Evolutionary conservation across 2,329 filamentous ascomycete genomes (phyloP), one percentile per base, ranked within the genome.

Genomic region (Verticillium isaacii): DNA sequence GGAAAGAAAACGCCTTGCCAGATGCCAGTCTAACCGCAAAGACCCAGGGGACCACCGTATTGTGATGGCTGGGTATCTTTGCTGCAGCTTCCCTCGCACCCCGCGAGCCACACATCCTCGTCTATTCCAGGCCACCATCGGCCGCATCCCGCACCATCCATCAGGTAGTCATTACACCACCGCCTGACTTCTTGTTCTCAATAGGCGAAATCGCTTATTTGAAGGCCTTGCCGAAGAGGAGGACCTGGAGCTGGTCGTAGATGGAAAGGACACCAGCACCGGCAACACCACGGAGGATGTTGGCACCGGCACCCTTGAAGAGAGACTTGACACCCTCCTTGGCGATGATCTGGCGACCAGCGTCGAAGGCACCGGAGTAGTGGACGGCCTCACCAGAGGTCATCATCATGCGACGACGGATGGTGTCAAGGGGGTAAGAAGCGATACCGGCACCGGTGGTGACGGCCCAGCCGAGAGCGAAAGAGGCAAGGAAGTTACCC

Each of bases 391-490:
- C 85, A 83, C 87, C 86, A 69, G 85, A 89, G 75, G 95, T 99
- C 95, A 99, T 99, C 95, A 99, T 99, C 95, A 99, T 99, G 86
- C 95, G 95, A 89, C 95, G 93, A 89, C 95, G 95, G 87, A 99
- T 93, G 78, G 95, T 99, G 84, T 99, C 95, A 79, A 99, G 93
- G 85, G 95, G 95, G 88, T 99, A 99, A 77, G 95, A 98, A 84
- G 95, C 95, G 82, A 99, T 97, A 96, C 95, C 95, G 82, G 95
- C 95, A 96, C 91, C 95, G 80, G 95, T 99, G 85, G 95, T 99
- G 88, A 99, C 95, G 82, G 86, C 85, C 95, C 95, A 99, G 80
- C 95, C 95, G 82, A 99, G 95, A 78, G 87, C 77, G 93, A 99
- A 99, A 72, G 95, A 99, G 81, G 95, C 95, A 77, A 99, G 85